Evolutionary conservation across 2,329 filamentous ascomycete species (phyloP).

Genomic region (Ustilaginoidea virens): DNA sequence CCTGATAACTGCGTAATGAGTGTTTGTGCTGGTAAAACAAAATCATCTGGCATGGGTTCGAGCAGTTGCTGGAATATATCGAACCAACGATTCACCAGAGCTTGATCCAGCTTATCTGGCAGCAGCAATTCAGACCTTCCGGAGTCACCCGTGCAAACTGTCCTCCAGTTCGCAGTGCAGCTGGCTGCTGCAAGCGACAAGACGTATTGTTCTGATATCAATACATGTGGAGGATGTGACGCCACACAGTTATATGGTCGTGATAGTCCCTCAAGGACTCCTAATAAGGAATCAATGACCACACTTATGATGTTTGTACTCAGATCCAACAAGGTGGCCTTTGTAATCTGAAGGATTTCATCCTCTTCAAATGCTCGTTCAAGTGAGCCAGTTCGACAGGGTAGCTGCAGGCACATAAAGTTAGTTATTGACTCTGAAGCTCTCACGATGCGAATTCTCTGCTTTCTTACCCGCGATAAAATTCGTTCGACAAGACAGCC

Average conservation of each 20-base stretch:
- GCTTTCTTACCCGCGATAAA: conserved; percentile 37
- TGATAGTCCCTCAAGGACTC: conserved; percentile 41
- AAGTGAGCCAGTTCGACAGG: conserved; percentile 6
- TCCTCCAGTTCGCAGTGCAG: conserved; percentile 42
- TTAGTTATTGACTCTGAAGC: neutral
- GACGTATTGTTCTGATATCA: conserved; percentile 51
- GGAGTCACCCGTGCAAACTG: conserved; percentile 10
- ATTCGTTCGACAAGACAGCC: conserved; percentile 47
- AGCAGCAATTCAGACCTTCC: conserved; percentile 14
- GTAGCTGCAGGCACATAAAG: conserved; percentile 4
- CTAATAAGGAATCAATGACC: conserved; percentile 41
- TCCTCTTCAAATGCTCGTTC: conserved; percentile 26
- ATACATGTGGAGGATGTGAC: conserved; percentile 41
- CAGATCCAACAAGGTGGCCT: conserved; percentile 44
- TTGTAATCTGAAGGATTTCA: conserved; percentile 44
- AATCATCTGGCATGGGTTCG: conserved; percentile 41
- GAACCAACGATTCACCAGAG: conserved; percentile 37
- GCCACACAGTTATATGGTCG: conserved; percentile 35
- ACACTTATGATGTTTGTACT: conserved; percentile 36
- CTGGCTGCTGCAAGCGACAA: conserved; percentile 49
- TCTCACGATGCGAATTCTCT: neutral
- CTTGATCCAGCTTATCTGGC: conserved; percentile 27
- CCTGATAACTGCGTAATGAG: conserved; percentile 37
- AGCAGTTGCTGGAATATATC: conserved; percentile 41
- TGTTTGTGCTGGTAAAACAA: conserved; percentile 37